Evolutionary conservation across 2,329 filamentous ascomycete genomes (phyloP).

Genomic region (Botrytis pseudocinerea): DNA sequence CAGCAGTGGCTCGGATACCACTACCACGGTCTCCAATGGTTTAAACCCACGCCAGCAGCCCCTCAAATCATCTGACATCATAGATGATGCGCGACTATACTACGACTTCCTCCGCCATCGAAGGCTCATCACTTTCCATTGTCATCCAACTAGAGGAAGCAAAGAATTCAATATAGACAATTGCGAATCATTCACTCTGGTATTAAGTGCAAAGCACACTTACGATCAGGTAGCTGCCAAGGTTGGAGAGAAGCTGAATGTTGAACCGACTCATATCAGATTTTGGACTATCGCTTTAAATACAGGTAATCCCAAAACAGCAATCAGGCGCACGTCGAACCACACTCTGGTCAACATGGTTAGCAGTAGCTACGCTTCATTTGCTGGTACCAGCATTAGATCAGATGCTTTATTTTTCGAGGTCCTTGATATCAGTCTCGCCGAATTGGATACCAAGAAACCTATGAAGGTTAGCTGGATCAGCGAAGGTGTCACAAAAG

Average conservation of each 20-base stretch:
- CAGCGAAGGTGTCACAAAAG: constrained; percentile 87
- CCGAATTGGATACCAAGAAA: constrained; percentile 92
- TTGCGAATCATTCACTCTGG: constrained; percentile 70
- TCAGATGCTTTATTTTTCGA: constrained; percentile 87
- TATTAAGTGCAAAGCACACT: constrained; percentile 81
- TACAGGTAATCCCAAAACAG: constrained; percentile 73
- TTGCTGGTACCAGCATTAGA: constrained; percentile 69
- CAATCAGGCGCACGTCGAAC: constrained; percentile 68
- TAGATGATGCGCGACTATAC: constrained; percentile 76
- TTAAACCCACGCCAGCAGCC: constrained; percentile 8
- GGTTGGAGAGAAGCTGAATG: constrained; percentile 73
- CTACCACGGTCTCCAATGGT: not conserved
- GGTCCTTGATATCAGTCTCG: constrained; percentile 88
- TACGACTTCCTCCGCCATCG: constrained; percentile 93
- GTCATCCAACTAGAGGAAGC: constrained; percentile 59
- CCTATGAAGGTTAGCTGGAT: constrained; percentile 79
- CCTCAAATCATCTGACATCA: constrained; percentile 32
- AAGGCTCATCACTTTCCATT: constrained; percentile 74
- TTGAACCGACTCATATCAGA: constrained; percentile 83
- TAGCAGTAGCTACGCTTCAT: constrained; percentile 69
- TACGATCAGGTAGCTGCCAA: constrained; percentile 87
- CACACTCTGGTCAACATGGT: constrained; percentile 79
- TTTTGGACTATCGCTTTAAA: constrained; percentile 83
- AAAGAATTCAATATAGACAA: constrained; percentile 44
- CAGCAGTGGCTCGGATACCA: not conserved